Base-by-base conservation (phyloP, 345 rosid genomes). In the Sapria himalayana region DNA sequence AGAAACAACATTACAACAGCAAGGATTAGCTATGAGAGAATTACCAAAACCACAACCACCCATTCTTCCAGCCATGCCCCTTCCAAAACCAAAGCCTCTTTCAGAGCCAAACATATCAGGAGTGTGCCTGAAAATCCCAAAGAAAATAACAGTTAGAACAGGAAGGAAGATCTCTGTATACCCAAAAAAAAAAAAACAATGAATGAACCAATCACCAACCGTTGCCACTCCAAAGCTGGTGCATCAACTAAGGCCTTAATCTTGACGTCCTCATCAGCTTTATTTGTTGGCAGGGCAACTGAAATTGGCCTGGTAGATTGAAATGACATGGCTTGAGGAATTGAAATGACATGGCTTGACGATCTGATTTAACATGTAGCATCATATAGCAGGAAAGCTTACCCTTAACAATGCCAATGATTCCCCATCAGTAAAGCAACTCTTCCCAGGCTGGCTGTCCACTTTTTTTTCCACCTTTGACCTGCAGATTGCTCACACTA, bases 211-310 rank as follows among this genome's bases (percentile, higher is more conserved):
- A 8, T 22, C 48, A 50, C 29, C 9, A 33, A 89, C 98, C 95
- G 73, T 60, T 79, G 95, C 99, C 99, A 89, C 57, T 89, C 99
- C 58, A 89, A 67, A 41, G 93, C 99, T 19, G 92, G 92, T 34
- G 99, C 80, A 44, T 89, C 85, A 54, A 84, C 74, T 50, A 89
- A 62, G 31, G 86, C 95, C 60, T 79, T 78, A 36, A 89, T 70
- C 60, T 80, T 89, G 76, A 75, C 73, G 49, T 89, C 99, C 59
- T 89, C 99, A 4, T 89, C 99, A 55, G 75, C 92, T 52, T 63
- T 75, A 43, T 49, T 77, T 32, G 79, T 54, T 37, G 92, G 78
- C 22, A 66, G 61, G 45, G 49, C 61, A 49, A 74, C 86, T 35
- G 60, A 61, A 52, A 50, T 12, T 24, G 71, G 60, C 56, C 49